Evolutionary conservation across 805 yeast species (phyloP), one percentile per base, ranked within the genome.

Genomic region (Maudiozyma saulgeensis): DNA sequence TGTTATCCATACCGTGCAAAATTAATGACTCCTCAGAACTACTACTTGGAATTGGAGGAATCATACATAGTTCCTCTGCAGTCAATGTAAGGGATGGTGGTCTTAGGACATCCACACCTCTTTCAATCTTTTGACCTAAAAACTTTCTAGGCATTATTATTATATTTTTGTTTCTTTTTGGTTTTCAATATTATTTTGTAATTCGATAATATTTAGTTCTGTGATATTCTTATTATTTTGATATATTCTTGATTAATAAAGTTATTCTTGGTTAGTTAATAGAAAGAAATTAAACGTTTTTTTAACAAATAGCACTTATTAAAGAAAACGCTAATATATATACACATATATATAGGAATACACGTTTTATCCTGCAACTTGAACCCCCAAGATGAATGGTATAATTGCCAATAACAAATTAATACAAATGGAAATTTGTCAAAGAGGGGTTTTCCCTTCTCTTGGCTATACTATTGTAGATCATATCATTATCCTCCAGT

Each of bases 81-180:
- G 68, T 60, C 38, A 67, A 41, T 1, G 58, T 56, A 49, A 64
- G 44, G 2, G 70, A 66, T 1, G 68, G 55, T 2, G 68, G 66
- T 38, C 68, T 59, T 23, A 57, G 43, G 23, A 56, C 59, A 51
- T 66, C 70, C 2, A 49, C 49, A n/a, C 49, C 53, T 19, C 52
- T 53, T 18, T 57, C 53, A 11, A 67, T 57, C 43, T 51, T 56
- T 44, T 67, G 57, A 3, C 68, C 68, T 49, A 60, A 51, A 50
- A 60, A 64, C 40, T 60, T 58, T 46, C 63, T 56, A 42, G 62
- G 62, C 68, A 63, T 64, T 42, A 4, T 21, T 67, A 63, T 64
- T 13, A 28, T 28, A 28, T 28, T 28, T 28, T 21, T 21, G 23
- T 21, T 8, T 28, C 12, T 28, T 45, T 7, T 44, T 4, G 6